phyloP scores from a whole-genome alignment of 768 basidiomycete species.

The Suillus weaverae region DNA sequence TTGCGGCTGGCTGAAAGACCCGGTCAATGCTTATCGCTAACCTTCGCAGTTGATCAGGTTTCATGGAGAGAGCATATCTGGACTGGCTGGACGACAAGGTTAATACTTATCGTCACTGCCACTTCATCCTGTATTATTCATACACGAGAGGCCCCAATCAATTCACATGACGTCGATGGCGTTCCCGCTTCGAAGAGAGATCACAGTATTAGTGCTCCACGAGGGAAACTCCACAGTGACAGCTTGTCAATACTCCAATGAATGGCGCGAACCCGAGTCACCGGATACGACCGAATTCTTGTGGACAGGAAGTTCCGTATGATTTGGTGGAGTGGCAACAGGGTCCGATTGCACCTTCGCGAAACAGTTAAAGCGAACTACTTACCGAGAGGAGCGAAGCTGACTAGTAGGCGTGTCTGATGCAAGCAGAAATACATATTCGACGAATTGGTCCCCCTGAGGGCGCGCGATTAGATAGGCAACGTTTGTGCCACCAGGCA shows the following conservation, averaged over 20 bases:
- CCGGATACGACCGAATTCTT: not conserved
- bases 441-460: not conserved
- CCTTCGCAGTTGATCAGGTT: not conserved
- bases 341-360: not conserved
- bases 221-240: not conserved
- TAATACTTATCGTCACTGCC: not conserved
- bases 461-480: constrained; percentile 1
- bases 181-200: not conserved
- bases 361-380: not conserved
- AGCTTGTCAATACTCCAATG: not conserved
- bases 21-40: not conserved
- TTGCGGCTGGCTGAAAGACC: not conserved
- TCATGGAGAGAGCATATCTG: not conserved
- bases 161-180: constrained; percentile 1
- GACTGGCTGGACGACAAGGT: not conserved
- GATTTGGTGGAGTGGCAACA: not conserved
- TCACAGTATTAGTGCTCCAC: not conserved
- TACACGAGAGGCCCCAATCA: not conserved
- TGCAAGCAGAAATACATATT: not conserved
- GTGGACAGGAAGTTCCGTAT: not conserved
- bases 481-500: not conserved
- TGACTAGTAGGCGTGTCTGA: not conserved
- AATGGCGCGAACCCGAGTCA: not conserved
- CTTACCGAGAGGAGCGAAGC: not conserved
- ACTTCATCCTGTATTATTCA: too few species aligned